These are phyloP conservation scores for Pythium plurisporium DNA, from an alignment of 352 stramenopile genomes.

Conservation along the genomic window DNA sequence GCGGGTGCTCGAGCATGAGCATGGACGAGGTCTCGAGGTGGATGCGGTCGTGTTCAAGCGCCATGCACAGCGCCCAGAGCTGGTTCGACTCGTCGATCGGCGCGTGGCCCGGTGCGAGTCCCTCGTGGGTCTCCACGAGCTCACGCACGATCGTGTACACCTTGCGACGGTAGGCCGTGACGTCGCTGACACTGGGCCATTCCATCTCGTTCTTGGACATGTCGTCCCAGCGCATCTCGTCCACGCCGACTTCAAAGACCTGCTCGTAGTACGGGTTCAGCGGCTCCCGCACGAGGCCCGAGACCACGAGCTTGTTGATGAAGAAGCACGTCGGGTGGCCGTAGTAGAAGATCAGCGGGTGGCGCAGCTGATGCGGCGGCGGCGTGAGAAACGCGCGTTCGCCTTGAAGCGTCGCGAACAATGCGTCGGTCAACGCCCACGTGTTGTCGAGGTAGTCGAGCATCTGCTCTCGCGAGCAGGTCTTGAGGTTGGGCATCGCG, in stretches of 20 bases:
- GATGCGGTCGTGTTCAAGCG: constrained; percentile 96
- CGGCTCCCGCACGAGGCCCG: constrained; percentile 81
- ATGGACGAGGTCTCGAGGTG: constrained; percentile 97
- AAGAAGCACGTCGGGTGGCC: constrained; percentile 95
- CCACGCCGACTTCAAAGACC: constrained; percentile 96
- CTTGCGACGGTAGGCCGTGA: constrained; percentile 89
- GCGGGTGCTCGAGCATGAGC: constrained; percentile 91
- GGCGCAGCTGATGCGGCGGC: constrained; percentile 91
- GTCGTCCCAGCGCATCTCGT: constrained; percentile 99
- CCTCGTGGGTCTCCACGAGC: constrained; percentile 86
- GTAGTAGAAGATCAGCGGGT: constrained; percentile 99
- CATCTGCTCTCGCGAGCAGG: constrained; percentile 80
- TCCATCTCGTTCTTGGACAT: constrained; percentile 96
- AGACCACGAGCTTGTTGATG: constrained; percentile 95
- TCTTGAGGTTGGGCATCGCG: constrained; percentile 80
- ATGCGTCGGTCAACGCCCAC: constrained; percentile 92
- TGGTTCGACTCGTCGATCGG: constrained; percentile 79
- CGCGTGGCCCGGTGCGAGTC: constrained; percentile 66
- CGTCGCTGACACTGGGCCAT: constrained; percentile 89
- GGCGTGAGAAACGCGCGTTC: constrained; percentile 89
- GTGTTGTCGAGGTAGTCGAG: constrained; percentile 96
- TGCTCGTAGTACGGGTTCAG: constrained; percentile 94
- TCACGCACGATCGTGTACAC: constrained; percentile 89
- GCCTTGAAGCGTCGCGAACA: constrained; percentile 91
- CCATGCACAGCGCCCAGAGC: constrained; percentile 94